Percentiles rank a stretch among this genome's conserved stretches.
Evolutionary conservation across 257 asterid species (phyloP).

Genomic region (Eustoma russellianum): DNA sequence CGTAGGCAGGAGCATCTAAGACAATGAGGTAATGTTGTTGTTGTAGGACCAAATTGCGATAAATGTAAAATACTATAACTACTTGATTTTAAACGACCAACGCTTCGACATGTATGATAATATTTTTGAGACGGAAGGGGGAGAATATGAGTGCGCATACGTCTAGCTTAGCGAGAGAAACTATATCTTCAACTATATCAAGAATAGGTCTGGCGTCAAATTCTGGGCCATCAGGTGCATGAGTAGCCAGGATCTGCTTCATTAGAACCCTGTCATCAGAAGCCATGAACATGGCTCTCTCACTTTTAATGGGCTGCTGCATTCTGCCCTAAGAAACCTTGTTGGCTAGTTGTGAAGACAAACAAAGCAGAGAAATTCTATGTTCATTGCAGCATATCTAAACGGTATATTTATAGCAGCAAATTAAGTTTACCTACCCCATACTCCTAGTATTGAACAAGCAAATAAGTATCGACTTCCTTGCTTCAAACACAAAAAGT

Average conservation of each 20-base stretch:
- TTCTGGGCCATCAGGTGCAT: slow-evolving; percentile 6
- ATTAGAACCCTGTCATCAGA: slow-evolving; percentile 4
- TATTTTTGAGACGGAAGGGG: background rate
- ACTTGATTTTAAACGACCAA: too few relatives aligned
- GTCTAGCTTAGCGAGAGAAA: background rate
- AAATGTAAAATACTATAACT: too few relatives aligned
- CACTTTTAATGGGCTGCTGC: background rate
- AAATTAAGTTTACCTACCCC: background rate
- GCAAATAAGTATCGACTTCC: slow-evolving; percentile 1
- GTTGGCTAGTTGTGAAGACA: background rate
- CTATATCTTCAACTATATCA: slow-evolving; percentile 6
- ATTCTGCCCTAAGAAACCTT: too few relatives aligned
- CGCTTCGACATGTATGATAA: too few relatives aligned
- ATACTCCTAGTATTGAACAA: background rate
- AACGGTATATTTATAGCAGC: background rate
- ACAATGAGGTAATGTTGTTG: too few relatives aligned
- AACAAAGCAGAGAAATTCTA: background rate
- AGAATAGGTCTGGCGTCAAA: slow-evolving; percentile 4
- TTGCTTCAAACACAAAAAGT: background rate
- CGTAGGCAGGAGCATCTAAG: too few relatives aligned
- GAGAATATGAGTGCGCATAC: background rate
- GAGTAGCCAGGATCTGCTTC: slow-evolving; percentile 6
- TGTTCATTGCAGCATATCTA: background rate
- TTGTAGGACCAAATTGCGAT: too few relatives aligned
- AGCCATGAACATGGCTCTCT: background rate